Evolutionary conservation across 306 rosid genomes (phyloP).

Genomic region (Ammopiptanthus mongolicus): DNA sequence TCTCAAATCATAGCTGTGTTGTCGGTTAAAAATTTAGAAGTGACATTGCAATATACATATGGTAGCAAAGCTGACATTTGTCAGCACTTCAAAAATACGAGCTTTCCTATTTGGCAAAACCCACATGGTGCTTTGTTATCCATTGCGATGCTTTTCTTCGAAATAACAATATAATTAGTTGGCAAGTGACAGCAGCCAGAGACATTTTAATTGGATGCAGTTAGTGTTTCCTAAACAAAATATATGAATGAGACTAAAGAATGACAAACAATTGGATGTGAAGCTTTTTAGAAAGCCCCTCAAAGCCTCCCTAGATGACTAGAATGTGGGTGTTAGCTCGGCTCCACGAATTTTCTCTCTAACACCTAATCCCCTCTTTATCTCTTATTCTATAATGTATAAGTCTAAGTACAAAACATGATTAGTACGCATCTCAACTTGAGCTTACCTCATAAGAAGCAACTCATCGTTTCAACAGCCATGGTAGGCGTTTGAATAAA

Average conservation of each 20-base stretch:
- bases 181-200: background rate
- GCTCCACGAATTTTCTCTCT: background rate
- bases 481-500: slow-evolving; percentile 13
- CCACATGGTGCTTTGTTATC: background rate
- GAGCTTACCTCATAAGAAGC: slow-evolving; percentile 6
- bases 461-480: slow-evolving; percentile 14
- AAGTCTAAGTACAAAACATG: background rate
- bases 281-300: background rate
- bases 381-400: background rate
- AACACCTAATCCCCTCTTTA: background rate
- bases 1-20: background rate
- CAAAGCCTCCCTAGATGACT: background rate
- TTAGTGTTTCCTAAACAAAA: background rate
- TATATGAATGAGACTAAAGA: background rate
- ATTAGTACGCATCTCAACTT: slow-evolving; percentile 8
- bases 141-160: background rate
- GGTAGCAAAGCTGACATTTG: background rate
- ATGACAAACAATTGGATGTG: background rate
- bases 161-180: slow-evolving; percentile 1
- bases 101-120: background rate
- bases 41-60: background rate
- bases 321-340: background rate
- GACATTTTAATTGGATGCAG: background rate
- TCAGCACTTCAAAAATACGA: background rate
- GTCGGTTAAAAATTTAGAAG: background rate